Percentiles rank a stretch among this genome's conserved stretches.
These are phyloP conservation scores for Zanthoxylum bungeanum DNA, from an alignment of 345 rosid genomes.

Conservation along the genomic window DNA sequence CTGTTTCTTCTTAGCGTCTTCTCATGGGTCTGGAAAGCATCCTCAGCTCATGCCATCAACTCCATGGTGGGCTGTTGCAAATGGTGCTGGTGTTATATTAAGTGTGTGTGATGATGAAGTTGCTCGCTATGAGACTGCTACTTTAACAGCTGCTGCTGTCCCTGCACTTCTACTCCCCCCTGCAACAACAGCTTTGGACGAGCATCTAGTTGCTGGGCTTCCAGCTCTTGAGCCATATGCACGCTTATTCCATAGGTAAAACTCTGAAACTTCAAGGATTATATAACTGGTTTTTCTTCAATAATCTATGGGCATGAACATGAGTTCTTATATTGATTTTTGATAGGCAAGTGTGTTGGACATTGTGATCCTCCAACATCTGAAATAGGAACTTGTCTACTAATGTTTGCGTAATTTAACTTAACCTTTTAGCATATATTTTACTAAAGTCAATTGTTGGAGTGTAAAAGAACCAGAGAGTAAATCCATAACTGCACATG, in stretches of 20 bases:
- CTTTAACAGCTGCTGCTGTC: conserved; percentile 92
- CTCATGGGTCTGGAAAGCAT: conserved; percentile 96
- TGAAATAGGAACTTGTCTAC: not conserved
- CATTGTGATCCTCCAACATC: not conserved
- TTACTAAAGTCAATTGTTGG: not conserved
- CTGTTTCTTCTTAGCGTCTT: conserved; percentile 44
- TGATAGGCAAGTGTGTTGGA: not conserved
- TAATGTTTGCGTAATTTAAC: not conserved
- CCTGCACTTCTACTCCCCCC: conserved; percentile 99
- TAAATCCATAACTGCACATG: not conserved
- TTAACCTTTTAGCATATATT: not conserved
- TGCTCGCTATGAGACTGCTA: conserved; percentile 90
- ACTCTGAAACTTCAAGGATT: conserved; percentile 6
- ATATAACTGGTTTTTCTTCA: conserved; percentile 1
- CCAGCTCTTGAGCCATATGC: conserved; percentile 99
- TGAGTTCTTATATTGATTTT: not conserved
- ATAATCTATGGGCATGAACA: not conserved
- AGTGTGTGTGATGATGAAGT: conserved; percentile 99
- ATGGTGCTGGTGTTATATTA: conserved; percentile 96
- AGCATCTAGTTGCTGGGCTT: conserved; percentile 95
- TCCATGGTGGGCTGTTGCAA: conserved; percentile 99
- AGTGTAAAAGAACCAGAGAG: not conserved
- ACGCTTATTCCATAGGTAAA: conserved; percentile 85
- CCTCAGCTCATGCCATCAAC: conserved; percentile 93
- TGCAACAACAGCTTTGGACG: conserved; percentile 91